Evolutionary conservation across 768 basidiomycete genomes (phyloP).

Genomic region (Harrya chromipes): DNA sequence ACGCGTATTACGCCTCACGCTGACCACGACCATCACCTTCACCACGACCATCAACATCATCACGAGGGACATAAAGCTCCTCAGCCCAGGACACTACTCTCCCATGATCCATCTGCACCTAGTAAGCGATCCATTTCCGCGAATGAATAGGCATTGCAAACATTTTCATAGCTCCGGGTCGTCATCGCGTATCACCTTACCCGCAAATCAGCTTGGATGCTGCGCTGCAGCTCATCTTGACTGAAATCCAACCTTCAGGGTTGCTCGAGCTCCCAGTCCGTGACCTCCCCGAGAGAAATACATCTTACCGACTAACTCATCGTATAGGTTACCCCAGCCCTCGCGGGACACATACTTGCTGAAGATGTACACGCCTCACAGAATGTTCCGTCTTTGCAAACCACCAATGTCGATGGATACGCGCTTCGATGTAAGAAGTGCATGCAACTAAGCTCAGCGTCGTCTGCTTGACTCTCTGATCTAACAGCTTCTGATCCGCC

Average conservation of each 20-base stretch:
- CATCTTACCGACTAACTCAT: not conserved
- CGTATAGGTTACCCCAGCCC: conserved; percentile 51
- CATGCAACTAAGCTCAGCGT: not conserved
- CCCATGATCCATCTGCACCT: conserved; percentile 66
- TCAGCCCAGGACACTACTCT: conserved; percentile 53
- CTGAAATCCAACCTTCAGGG: conserved; percentile 44
- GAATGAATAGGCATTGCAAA: not conserved
- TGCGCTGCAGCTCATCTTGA: conserved; percentile 57
- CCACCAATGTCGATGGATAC: conserved; percentile 89
- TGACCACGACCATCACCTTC: conserved; percentile 25
- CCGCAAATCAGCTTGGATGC: conserved; percentile 63
- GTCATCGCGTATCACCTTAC: conserved; percentile 77
- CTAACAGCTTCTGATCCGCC: conserved; percentile 57
- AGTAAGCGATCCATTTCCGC: conserved; percentile 41
- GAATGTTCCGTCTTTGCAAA: conserved; percentile 59
- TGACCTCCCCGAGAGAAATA: not conserved
- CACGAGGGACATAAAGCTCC: conserved; percentile 46
- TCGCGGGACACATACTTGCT: conserved; percentile 72
- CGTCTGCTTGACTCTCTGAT: not conserved
- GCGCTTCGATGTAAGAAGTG: conserved; percentile 61
- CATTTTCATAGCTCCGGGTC: conserved; percentile 50
- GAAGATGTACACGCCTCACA: conserved; percentile 67
- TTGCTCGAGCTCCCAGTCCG: conserved; percentile 43
- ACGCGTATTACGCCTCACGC: no score
- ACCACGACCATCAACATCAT: conserved; percentile 37